Conservation (phyloP, 1,139 yeast genomes). For the Pichia sp. region DNA sequence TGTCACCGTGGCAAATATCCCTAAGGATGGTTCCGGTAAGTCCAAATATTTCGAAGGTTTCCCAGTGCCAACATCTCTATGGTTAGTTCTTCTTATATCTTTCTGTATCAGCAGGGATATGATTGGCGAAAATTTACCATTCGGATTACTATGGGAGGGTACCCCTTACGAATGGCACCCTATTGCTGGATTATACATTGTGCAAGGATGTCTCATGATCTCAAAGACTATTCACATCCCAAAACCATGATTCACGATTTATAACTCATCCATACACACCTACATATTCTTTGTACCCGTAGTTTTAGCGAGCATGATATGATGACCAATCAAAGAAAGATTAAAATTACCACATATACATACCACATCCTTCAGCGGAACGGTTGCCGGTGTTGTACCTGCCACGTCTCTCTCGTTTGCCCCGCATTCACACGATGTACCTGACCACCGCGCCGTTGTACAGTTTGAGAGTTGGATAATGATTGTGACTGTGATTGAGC, state of each 20-base stretch:
- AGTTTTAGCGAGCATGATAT: too few relatives aligned
- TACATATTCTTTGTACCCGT: neutral
- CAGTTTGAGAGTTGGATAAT: too few relatives aligned
- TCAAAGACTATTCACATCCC: constrained; percentile 89
- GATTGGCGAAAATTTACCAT: constrained; percentile 43
- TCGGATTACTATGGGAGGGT: constrained; percentile 51
- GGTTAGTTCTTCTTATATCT: constrained; percentile 69
- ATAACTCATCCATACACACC: neutral
- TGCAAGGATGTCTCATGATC: constrained; percentile 89
- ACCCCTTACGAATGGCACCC: constrained; percentile 70
- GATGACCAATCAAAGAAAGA: too few relatives aligned
- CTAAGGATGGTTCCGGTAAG: constrained; percentile 80
- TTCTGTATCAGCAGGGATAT: constrained; percentile 46
- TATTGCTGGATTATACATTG: constrained; percentile 50
- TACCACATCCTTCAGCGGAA: constrained; percentile 9
- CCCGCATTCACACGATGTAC: neutral
- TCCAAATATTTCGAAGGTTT: constrained; percentile 86
- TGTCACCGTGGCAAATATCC: constrained; percentile 86
- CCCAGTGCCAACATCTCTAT: constrained; percentile 86
- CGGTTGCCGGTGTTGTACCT: constrained; percentile 11
- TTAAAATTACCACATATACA: too few relatives aligned
- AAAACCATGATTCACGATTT: constrained; percentile 49
- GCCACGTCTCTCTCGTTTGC: constrained; percentile 5
- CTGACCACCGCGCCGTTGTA: too few relatives aligned
- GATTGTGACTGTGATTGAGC: too few relatives aligned